Evolutionary conservation across 176 grass and related monocot species (phyloP).

Genomic region (Alloteropsis semialata): DNA sequence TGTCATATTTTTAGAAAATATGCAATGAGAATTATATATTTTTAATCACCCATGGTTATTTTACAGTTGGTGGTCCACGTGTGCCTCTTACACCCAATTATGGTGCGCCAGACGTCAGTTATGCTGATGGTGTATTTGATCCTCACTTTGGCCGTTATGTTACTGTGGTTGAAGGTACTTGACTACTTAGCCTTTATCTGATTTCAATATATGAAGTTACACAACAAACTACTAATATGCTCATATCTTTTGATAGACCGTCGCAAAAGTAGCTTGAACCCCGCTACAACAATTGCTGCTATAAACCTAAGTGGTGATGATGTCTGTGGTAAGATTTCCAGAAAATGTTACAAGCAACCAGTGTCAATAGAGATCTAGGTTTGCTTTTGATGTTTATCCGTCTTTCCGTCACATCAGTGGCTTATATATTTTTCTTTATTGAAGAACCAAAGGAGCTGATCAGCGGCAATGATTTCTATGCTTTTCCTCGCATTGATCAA

Average conservation of each 20-base stretch:
- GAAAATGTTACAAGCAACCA: neutral
- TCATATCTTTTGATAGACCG: conserved; percentile 53
- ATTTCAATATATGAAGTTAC: neutral
- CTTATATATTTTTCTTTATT: conserved; percentile 34
- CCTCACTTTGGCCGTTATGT: conserved; percentile 80
- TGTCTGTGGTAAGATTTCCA: conserved; percentile 53
- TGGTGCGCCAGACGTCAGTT: conserved; percentile 60
- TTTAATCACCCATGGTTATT: conserved; percentile 23
- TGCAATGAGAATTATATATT: neutral
- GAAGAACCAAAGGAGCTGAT: conserved; percentile 86
- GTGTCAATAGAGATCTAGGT: neutral
- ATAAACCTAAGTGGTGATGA: conserved; percentile 42
- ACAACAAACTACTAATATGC: conserved; percentile 20
- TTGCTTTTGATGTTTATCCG: conserved; percentile 27
- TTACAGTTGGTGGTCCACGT: conserved; percentile 42
- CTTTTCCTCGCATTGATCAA: conserved; percentile 88
- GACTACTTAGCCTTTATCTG: conserved; percentile 14
- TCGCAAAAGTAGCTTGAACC: conserved; percentile 73
- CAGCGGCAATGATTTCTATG: conserved; percentile 87
- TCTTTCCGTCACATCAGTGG: neutral
- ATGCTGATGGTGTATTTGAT: conserved; percentile 94
- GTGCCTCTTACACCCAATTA: conserved; percentile 86
- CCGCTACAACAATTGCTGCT: conserved; percentile 59
- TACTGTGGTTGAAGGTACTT: conserved; percentile 86
- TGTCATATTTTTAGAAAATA: neutral